Conservation (phyloP, 1,139 yeast species). For the Hansenula sp. region DNA sequence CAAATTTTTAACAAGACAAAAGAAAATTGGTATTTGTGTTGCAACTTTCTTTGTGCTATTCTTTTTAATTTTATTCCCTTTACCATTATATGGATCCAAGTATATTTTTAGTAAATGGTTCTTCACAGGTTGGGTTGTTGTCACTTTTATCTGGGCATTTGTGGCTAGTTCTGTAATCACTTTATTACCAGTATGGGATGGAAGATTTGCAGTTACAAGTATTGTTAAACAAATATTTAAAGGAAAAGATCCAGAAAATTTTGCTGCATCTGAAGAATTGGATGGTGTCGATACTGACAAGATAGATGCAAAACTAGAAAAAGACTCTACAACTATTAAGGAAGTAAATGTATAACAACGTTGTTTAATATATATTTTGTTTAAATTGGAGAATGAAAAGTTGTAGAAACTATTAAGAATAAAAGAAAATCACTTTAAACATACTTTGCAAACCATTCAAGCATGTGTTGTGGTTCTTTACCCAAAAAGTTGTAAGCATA, state of each 20-base stretch:
- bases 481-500: too few species aligned
- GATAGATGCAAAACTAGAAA: too few species aligned
- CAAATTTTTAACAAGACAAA: slow-evolving; percentile 3
- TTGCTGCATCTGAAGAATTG: neutral
- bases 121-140: slow-evolving; percentile 34
- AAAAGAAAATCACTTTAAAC: too few species aligned
- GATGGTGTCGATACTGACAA: neutral
- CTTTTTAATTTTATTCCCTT: slow-evolving; percentile 23
- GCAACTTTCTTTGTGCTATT: slow-evolving; percentile 12
- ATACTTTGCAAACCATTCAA: too few species aligned
- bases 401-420: too few species aligned
- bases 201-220: slow-evolving; percentile 20
- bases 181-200: slow-evolving; percentile 32
- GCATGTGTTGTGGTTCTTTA: too few species aligned
- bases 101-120: slow-evolving; percentile 29
- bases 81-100: slow-evolving; percentile 31
- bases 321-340: too few species aligned
- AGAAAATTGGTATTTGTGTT: neutral
- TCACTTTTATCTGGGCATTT: slow-evolving; percentile 35
- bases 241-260: neutral
- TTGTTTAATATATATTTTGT: neutral
- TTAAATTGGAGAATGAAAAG: too few species aligned
- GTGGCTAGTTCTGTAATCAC: slow-evolving; percentile 29
- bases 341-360: too few species aligned
- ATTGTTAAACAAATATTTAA: neutral